Conservation (phyloP, 2,329 filamentous ascomycete species). For the Metarhizium rileyi region DNA sequence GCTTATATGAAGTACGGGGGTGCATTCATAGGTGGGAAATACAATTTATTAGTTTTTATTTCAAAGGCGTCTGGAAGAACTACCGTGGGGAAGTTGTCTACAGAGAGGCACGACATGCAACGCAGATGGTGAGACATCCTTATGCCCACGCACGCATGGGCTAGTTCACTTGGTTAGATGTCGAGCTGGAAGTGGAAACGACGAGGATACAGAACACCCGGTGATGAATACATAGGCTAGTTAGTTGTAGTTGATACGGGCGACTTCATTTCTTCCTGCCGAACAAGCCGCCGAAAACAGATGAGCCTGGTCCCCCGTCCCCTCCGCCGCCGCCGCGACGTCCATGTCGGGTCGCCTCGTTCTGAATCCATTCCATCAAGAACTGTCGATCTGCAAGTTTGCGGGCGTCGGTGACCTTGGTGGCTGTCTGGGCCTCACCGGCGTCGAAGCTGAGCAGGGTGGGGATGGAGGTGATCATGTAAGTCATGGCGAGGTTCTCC, state of each 20-base stretch:
- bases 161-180: too few species aligned
- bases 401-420: constrained; percentile 39
- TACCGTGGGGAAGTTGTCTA: too few species aligned
- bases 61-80: too few species aligned
- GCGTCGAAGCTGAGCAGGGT: constrained; percentile 49
- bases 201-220: too few species aligned
- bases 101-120: too few species aligned
- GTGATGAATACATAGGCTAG: too few species aligned
- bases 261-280: constrained; percentile 18
- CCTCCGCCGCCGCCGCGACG: constrained; percentile 34
- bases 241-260: background rate
- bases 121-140: too few species aligned
- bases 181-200: too few species aligned
- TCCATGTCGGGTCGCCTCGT: constrained; percentile 38
- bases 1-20: background rate
- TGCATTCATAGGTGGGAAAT: background rate
- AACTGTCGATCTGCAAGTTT: constrained; percentile 39
- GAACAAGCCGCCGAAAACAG: constrained; percentile 31
- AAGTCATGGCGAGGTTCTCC: constrained; percentile 36
- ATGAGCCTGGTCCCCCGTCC: constrained; percentile 20
- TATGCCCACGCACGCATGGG: too few species aligned
- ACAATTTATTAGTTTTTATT: background rate
- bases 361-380: constrained; percentile 43
- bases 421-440: constrained; percentile 39
- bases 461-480: constrained; percentile 49